These are phyloP conservation scores for Xylariomycetidae sp. DNA, from an alignment of 2,329 filamentous ascomycete genomes.

Conservation along the genomic window DNA sequence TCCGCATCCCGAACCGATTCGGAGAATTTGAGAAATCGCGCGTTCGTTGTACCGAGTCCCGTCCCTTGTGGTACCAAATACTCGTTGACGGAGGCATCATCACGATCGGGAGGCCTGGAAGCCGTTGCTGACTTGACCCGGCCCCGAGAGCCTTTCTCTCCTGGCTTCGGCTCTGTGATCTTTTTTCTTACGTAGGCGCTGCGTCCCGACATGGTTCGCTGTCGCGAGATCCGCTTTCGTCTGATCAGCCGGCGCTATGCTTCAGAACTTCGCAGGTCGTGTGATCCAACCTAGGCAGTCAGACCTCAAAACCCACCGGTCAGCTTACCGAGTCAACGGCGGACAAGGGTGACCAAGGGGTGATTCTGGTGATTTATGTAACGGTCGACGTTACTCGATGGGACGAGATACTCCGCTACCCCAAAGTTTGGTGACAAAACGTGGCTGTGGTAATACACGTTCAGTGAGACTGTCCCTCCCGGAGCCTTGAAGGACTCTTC, in stretches of 20 bases:
- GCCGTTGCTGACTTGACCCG: conserved; percentile 34
- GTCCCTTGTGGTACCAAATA: conserved; percentile 34
- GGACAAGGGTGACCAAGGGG: too few species aligned
- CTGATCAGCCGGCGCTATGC: too few species aligned
- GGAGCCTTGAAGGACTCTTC: too few species aligned
- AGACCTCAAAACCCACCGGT: too few species aligned
- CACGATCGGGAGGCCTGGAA: conserved; percentile 29
- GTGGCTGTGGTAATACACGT: too few species aligned
- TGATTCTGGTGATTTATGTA: too few species aligned
- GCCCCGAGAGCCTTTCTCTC: conserved; percentile 24
- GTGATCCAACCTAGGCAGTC: not conserved
- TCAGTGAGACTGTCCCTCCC: too few species aligned
- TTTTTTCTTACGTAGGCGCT: conserved; percentile 57
- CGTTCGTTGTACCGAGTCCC: conserved; percentile 38
- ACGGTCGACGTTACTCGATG: too few species aligned
- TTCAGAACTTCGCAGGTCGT: not conserved
- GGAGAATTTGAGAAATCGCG: conserved; percentile 42
- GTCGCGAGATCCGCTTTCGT: not conserved
- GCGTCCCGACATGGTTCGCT: conserved; percentile 48
- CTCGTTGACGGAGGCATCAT: conserved; percentile 34
- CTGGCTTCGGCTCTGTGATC: conserved; percentile 44
- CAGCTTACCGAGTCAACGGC: too few species aligned
- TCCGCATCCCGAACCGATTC: conserved; percentile 33
- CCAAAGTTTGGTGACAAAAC: too few species aligned
- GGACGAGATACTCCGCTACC: too few species aligned